These are phyloP conservation scores for Arachnomyces sp. DNA, from an alignment of 2,329 filamentous ascomycete species.

Conservation along the genomic window DNA sequence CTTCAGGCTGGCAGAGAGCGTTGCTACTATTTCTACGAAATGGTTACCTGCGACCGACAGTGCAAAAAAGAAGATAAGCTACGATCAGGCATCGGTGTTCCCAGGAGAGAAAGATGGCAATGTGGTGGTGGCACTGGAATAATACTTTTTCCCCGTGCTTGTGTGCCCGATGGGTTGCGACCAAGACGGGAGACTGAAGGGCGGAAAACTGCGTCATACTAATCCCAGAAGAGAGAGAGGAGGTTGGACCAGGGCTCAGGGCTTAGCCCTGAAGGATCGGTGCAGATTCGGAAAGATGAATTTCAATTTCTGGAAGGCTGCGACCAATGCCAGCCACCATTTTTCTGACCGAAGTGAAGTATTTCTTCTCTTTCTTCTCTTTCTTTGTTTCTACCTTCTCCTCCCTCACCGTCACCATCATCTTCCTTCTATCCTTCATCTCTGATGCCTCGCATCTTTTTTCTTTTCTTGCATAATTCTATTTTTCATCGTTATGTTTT, in stretches of 20 bases:
- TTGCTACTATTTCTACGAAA: too few species aligned
- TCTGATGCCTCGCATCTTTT: too few species aligned
- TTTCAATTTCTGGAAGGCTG: neutral
- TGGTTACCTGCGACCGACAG: too few species aligned
- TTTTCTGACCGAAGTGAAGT: conserved; percentile 10
- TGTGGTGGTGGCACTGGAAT: neutral
- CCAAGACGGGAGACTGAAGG: conserved; percentile 12
- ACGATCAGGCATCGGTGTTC: neutral
- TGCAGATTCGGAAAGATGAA: conserved; percentile 10
- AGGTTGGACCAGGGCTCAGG: conserved; percentile 23
- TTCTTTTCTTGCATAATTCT: too few species aligned
- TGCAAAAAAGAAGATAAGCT: too few species aligned
- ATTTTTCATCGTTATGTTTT: too few species aligned
- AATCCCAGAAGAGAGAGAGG: conserved; percentile 13
- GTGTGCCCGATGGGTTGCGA: conserved; percentile 4
- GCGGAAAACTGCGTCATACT: conserved; percentile 5
- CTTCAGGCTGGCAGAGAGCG: too few species aligned
- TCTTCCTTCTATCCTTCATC: too few species aligned
- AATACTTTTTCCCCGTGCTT: too few species aligned
- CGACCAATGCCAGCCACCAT: neutral
- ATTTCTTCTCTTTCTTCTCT: conserved; percentile 5
- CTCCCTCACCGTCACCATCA: neutral
- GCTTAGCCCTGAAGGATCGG: conserved; percentile 19
- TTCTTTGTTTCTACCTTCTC: conserved; percentile 8
- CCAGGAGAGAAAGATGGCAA: conserved; percentile 7